Evolutionary conservation across 2,329 filamentous ascomycete genomes (phyloP), one percentile per base, ranked within the genome.

Genomic region (Nigrospora oryzae): DNA sequence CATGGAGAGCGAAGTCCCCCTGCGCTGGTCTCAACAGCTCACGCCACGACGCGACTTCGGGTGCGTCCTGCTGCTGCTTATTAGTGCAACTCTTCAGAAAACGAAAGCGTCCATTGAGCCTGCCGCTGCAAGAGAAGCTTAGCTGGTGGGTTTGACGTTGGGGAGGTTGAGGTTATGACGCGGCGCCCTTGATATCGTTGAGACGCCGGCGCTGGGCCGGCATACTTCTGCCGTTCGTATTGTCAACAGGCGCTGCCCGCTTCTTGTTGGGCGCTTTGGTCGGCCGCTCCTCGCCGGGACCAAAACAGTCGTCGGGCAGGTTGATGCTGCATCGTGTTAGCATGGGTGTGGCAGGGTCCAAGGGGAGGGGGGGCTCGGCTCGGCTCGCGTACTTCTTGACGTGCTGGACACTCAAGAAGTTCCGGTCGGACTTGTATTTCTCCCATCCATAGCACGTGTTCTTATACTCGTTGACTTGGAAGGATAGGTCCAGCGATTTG

Each of bases 251-350:
- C 37, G 63, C 56, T 42, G 59, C 57, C 36, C 55, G 51, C 64
- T 69, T 80, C 58, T 42, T 42, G 32, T 74, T 77, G 43, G 73
- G 69, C 14, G 74, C 72, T 47, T 72, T 77, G 13, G 64, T 59
- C 5, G 86, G 86, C 56, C 80, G 85, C 41, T 71, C 69, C 64
- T 98, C 93, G 56, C 87, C 87, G 19, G 82, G 69, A 40, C 83
- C 76, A 61, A 98, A 98, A 3, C 97, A 82, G 63, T 98, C 91
- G 48, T 88, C 83, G 28, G 93, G 93, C 23, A 98, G 75, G 59
- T 89, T 83, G 61, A 87, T 86, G 65, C 90, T 96, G 57, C 32
- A 51, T 37, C 44, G 43, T 33, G 37, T 53, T 37, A 54, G 53
- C 55, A 48, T 56, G 46, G 5, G 23, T 28, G 8, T 28, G 23